Evolutionary conservation across 495 filamentous ascomycete species (phyloP).

Genomic region (Filosporella fistucella): DNA sequence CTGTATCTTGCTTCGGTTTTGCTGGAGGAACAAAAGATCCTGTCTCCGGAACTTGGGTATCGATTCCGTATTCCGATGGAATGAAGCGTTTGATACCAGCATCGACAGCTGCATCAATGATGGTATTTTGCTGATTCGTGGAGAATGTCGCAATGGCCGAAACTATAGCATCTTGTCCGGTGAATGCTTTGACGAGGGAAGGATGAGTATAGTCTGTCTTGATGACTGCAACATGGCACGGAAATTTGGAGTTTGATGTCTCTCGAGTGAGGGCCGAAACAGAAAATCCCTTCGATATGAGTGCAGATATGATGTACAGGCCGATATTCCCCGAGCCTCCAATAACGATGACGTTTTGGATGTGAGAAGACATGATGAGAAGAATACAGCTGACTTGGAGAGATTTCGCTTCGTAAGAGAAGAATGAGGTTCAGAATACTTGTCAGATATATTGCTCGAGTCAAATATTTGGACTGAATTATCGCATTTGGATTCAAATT

Average conservation of each 20-base stretch:
- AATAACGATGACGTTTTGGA: slow-evolving; percentile 2
- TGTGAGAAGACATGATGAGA: neutral
- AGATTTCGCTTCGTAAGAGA: too few relatives aligned
- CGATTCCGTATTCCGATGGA: slow-evolving; percentile 57
- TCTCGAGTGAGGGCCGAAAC: slow-evolving; percentile 54
- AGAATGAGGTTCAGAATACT: too few relatives aligned
- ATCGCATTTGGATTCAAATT: too few relatives aligned
- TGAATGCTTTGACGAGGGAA: slow-evolving; percentile 37
- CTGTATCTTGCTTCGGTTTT: neutral
- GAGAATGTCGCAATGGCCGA: slow-evolving; percentile 37
- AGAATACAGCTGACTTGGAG: too few relatives aligned
- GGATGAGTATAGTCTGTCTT: slow-evolving; percentile 48
- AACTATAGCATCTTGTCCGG: slow-evolving; percentile 53
- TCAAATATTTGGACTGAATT: too few relatives aligned
- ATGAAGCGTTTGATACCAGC: slow-evolving; percentile 57
- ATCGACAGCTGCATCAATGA: slow-evolving; percentile 56
- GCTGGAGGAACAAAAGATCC: slow-evolving; percentile 22
- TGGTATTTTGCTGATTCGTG: slow-evolving; percentile 33
- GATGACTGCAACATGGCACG: slow-evolving; percentile 34
- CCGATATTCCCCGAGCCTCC: neutral
- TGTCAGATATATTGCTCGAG: too few relatives aligned
- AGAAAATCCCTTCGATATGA: slow-evolving; percentile 30
- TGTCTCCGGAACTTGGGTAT: slow-evolving; percentile 32
- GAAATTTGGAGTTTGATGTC: slow-evolving; percentile 31
- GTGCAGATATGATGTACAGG: neutral